Evolutionary conservation across 1,284 basidiomycete genomes (phyloP), one percentile per base, ranked within the genome.

Genomic region (Papiliotrema fonsecae): DNA sequence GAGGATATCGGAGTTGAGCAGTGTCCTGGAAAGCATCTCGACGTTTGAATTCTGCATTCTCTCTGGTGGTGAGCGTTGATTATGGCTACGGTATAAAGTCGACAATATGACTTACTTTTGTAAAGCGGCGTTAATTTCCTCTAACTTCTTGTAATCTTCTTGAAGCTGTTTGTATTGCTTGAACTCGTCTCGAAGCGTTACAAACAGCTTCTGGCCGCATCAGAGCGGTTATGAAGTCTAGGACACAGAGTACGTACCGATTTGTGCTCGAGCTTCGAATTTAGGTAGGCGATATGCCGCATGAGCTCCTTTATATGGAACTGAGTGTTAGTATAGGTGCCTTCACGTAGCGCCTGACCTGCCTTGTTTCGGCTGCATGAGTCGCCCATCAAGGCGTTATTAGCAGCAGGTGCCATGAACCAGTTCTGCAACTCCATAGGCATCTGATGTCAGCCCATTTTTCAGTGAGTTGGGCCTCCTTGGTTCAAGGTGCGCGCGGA

Each of bases 281-380:
- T 13, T 24, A 25, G 19, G 21, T 21, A 6, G 6, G 6, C 6
- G 22, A 45, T 13, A n/a, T 35, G 31, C n/a, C 43, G 9, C 26
- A 18, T 30, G 25, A 45, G 14, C 21, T 45, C 43, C 22, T 24
- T 22, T 19, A 27, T 31, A 6, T 45, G 43, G 31, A 45, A 45
- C 43, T 43, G 22, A 16, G 6, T 10, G 19, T 31, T 14, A 43
- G 42, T 21, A 16, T 16, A 9, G 30, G 10, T 31, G 30, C 10
- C 30, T 31, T 16, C 30, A 9, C 30, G 30, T 16, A 16, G 10
- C 30, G 30, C 9, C 10, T 10, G 30, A 34, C 28, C 34, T 19
- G 22, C 43, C 43, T 45, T 45, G 31, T 13, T 36, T 21, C 34
- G 18, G 22, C 19, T 21, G 10, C 14, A 18, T 4, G 30, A 14